Percentiles rank a stretch among this genome's conserved stretches.
Conservation (phyloP, 352 stramenopile genomes). For the Phytophthora litchii region DNA sequence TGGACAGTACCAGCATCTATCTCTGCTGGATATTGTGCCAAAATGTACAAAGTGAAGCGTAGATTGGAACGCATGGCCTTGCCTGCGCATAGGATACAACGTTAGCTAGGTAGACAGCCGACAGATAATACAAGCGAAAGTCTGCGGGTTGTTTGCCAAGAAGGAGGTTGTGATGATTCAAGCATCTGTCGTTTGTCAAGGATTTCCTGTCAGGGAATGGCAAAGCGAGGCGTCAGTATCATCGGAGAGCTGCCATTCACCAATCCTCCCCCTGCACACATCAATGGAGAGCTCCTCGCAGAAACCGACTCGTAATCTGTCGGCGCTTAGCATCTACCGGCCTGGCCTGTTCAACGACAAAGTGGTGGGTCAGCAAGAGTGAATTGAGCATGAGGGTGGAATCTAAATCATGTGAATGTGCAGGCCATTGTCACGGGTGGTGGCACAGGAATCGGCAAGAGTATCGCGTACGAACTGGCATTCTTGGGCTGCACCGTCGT, state of each 20-base stretch:
- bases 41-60: slow-evolving; percentile 1
- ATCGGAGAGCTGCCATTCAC: slow-evolving; percentile 11
- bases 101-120: slow-evolving; percentile 25
- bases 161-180: slow-evolving; percentile 5
- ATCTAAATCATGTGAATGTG: background rate
- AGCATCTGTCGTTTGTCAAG: slow-evolving; percentile 1
- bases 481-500: slow-evolving; percentile 72
- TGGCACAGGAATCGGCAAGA: slow-evolving; percentile 80
- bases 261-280: background rate
- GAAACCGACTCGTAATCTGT: slow-evolving; percentile 40
- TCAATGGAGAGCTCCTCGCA: slow-evolving; percentile 9
- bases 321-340: slow-evolving; percentile 54
- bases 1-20: slow-evolving; percentile 3
- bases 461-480: slow-evolving; percentile 74
- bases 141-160: slow-evolving; percentile 7
- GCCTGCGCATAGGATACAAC: slow-evolving; percentile 23
- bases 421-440: slow-evolving; percentile 79
- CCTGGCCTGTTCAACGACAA: slow-evolving; percentile 62
- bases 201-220: too few species aligned
- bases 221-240: background rate
- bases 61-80: slow-evolving; percentile 9
- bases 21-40: slow-evolving; percentile 8
- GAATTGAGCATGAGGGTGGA: background rate
- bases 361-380: slow-evolving; percentile 48
- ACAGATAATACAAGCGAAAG: slow-evolving; percentile 27